Evolutionary conservation across 176 grass and related monocot species (phyloP), one percentile per base, ranked within the genome.

Genomic region (Lolium multiflorum): DNA sequence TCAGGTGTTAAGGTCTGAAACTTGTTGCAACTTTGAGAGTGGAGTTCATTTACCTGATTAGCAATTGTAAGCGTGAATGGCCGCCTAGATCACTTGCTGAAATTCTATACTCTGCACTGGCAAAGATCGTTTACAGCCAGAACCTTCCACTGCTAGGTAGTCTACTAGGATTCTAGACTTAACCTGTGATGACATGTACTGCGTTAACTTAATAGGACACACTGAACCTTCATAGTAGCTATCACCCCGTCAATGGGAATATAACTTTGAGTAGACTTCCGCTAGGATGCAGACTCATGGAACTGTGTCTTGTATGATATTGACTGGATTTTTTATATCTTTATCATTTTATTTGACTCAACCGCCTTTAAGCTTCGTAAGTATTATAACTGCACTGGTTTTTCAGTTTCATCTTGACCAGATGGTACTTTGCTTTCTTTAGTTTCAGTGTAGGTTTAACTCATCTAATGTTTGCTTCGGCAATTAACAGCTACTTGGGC

Each of bases 401-500:
- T 57, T 58, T 7, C 38, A 71, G 43, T 61, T 78, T 83, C 4
- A n/a, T 47, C 15, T 51, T 74, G 76, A 28, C 55, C 25, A 9
- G 44, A 63, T 63, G 67, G 58, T 78, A 68, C 9, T 84, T 44
- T 64, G 31, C 37, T 71, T 75, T 77, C 54, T 86, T 86, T 47
- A 38, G 20, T 79, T 16, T 52, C 3, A 41, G 26, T 61, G 39
- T 82, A 61, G 12, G 43, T 87, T 62, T 69, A 54, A 74, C 5
- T 26, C 7, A 18, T 28, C 20, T 79, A 49, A 46, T 21, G 6
- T 62, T 74, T 74, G 13, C 22, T 84, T 71, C 25, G 75, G 47
- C 76, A 46, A 58, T 69, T 78, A 43, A 82, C 85, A 96, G 96
- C 90, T 98, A 56, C 91, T 98, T 84, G 86, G 82, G 39, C 82